phyloP scores from a whole-genome alignment of 129 eudicot species.

The Helichrysum umbraculigerum region DNA sequence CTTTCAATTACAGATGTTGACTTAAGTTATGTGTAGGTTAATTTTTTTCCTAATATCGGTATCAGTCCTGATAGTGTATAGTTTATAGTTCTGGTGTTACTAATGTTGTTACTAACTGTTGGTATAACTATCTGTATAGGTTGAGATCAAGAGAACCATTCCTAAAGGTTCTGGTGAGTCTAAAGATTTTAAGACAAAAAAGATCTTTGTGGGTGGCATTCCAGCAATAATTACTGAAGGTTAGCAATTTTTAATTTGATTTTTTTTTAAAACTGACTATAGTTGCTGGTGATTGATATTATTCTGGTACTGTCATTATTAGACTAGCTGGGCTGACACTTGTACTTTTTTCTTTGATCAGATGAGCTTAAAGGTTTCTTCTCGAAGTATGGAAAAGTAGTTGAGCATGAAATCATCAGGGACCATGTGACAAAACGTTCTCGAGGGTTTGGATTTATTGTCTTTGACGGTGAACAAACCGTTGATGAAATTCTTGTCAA shows the following conservation, averaged over 20 bases:
- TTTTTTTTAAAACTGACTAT: not conserved
- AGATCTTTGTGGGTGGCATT: slow-evolving; percentile 94
- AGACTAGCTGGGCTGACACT: not conserved
- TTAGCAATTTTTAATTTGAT: slow-evolving; percentile 18
- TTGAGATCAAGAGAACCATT: slow-evolving; percentile 94
- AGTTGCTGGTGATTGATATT: not conserved
- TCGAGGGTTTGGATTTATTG: slow-evolving; percentile 93
- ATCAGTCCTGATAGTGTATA: not conserved
- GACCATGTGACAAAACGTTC: slow-evolving; percentile 92
- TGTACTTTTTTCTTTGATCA: slow-evolving; percentile 13
- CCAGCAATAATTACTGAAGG: slow-evolving; percentile 86
- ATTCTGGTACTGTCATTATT: not conserved
- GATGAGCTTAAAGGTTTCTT: slow-evolving; percentile 81
- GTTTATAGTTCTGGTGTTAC: not conserved
- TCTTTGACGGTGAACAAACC: slow-evolving; percentile 75
- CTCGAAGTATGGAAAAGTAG: slow-evolving; percentile 81
- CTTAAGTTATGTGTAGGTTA: not conserved
- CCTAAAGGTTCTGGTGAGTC: slow-evolving; percentile 90
- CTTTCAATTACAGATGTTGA: not conserved
- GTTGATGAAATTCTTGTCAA: slow-evolving; percentile 75
- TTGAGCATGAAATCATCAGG: slow-evolving; percentile 87
- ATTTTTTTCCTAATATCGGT: not conserved
- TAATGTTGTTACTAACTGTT: not conserved
- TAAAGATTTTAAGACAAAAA: slow-evolving; percentile 85
- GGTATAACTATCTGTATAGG: slow-evolving; percentile 45